A percentile compares a stretch with the other conserved stretches of the same genome.
Evolutionary conservation across 2,329 filamentous ascomycete genomes (phyloP).

Genomic region (Arthrobotrys pseudoclavata): DNA sequence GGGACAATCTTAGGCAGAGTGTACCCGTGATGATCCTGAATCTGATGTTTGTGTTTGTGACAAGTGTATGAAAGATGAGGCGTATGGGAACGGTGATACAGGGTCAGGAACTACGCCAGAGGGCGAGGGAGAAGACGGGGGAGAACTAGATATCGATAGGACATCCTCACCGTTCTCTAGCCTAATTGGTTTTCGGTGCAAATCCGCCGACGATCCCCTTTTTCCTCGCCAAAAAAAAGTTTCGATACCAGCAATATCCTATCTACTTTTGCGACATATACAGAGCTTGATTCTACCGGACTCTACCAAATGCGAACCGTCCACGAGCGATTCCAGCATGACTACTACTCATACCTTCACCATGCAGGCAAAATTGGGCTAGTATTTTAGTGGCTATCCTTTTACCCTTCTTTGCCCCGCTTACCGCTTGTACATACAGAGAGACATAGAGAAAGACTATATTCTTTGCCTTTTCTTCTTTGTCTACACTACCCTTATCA

Average conservation of each 20-base stretch:
- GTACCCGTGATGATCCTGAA: slow-evolving; percentile 34
- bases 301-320: neutral
- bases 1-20: slow-evolving; percentile 52
- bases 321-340: neutral
- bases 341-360: neutral
- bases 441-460: slow-evolving; percentile 34
- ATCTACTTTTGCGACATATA: slow-evolving; percentile 13
- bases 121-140: slow-evolving; percentile 1
- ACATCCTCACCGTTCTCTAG: slow-evolving; percentile 1
- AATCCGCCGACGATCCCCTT: neutral
- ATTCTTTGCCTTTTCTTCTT: slow-evolving; percentile 16
- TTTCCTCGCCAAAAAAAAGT: neutral
- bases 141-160: slow-evolving; percentile 3
- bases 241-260: slow-evolving; percentile 2
- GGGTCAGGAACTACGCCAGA: slow-evolving; percentile 18
- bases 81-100: slow-evolving; percentile 2
- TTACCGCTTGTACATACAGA: slow-evolving; percentile 35
- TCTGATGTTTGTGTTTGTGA: slow-evolving; percentile 36
- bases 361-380: slow-evolving; percentile 28
- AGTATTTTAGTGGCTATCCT: slow-evolving; percentile 33
- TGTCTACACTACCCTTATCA: slow-evolving; percentile 19
- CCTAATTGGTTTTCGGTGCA: neutral
- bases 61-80: slow-evolving; percentile 31
- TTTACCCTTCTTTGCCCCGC: slow-evolving; percentile 12
- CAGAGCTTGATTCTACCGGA: neutral